A percentile compares a stretch with the other conserved stretches of the same genome.
phyloP scores from a whole-genome alignment of 441 rosid genomes.

The Theobroma grandiflorum region DNA sequence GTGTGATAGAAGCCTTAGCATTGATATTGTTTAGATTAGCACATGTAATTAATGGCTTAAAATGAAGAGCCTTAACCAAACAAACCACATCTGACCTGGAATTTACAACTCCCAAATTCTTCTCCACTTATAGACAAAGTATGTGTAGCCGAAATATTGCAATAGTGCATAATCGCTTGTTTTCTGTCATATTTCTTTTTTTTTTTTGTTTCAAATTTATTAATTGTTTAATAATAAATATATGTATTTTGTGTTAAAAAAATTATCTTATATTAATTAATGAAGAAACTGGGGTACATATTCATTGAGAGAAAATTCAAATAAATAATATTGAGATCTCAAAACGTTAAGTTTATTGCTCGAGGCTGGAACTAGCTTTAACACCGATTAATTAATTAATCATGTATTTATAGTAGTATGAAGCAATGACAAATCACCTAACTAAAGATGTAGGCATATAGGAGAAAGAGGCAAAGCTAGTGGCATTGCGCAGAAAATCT shows the following conservation, averaged over 20 bases:
- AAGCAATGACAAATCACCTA: not conserved
- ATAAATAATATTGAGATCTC: too few relatives aligned
- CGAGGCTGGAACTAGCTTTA: not conserved
- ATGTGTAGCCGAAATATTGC: not conserved
- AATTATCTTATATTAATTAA: too few relatives aligned
- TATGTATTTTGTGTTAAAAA: not conserved
- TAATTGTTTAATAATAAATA: not conserved
- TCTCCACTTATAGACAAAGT: not conserved
- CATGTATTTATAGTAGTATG: not conserved
- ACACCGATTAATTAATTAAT: not conserved
- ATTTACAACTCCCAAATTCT: not conserved
- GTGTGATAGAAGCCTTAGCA: not conserved
- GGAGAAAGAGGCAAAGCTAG: not conserved
- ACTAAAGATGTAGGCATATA: not conserved
- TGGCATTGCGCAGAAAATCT: not conserved
- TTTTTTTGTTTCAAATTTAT: not conserved
- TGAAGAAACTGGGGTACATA: too few relatives aligned
- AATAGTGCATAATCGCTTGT: too few relatives aligned
- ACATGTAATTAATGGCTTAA: not conserved
- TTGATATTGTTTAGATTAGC: not conserved
- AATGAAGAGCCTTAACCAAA: not conserved
- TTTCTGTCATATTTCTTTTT: not conserved
- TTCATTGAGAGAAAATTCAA: not conserved
- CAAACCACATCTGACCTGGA: not conserved
- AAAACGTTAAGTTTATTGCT: not conserved